A percentile compares a stretch with the other conserved stretches of the same genome.
These are phyloP conservation scores for Lumnitzera racemosa DNA, from an alignment of 345 rosid species.

Conservation along the genomic window DNA sequence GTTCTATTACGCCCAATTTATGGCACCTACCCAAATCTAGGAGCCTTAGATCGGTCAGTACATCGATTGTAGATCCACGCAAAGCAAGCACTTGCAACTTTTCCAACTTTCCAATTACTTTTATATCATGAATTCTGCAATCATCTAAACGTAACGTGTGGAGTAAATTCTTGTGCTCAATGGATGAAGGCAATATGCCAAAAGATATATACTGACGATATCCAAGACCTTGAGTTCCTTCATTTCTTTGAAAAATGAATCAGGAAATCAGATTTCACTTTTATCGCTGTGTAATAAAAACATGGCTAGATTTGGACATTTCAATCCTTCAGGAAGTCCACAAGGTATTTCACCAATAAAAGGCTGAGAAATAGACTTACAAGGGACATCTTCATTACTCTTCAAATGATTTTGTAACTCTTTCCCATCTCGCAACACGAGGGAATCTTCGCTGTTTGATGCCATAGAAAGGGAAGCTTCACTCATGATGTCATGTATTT, in stretches of 20 bases:
- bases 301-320: constrained; percentile 10
- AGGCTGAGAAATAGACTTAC: constrained; percentile 4
- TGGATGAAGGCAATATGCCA: neutral
- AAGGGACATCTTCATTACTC: neutral
- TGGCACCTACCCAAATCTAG: constrained; percentile 16
- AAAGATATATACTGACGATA: neutral
- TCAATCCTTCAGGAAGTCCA: constrained; percentile 7
- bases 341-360: neutral
- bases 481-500: constrained; percentile 21
- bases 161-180: constrained; percentile 2
- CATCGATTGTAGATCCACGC: neutral
- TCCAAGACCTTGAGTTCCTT: constrained; percentile 20
- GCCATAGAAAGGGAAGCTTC: constrained; percentile 11
- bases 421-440: neutral
- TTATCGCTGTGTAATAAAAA: neutral
- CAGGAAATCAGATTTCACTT: neutral
- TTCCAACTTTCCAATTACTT: neutral
- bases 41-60: constrained; percentile 5
- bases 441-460: constrained; percentile 4
- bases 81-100: constrained; percentile 8
- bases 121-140: constrained; percentile 7
- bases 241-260: constrained; percentile 5
- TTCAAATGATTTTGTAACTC: neutral
- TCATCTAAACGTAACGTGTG: constrained; percentile 5
- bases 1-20: constrained; percentile 9